Evolutionary conservation across 306 rosid genomes (phyloP).

Genomic region (Prunus padus): DNA sequence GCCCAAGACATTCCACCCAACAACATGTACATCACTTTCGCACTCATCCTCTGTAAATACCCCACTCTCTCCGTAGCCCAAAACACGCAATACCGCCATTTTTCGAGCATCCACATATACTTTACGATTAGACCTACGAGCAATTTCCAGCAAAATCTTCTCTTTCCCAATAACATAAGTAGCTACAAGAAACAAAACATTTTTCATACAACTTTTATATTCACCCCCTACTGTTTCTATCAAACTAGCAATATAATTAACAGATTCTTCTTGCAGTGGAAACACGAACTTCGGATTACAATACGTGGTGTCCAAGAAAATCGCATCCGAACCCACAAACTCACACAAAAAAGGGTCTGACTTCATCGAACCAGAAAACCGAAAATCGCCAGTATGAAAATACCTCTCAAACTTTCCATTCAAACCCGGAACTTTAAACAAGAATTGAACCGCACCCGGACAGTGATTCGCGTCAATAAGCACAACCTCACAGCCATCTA

Average conservation of each 20-base stretch:
- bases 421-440: conserved; percentile 46
- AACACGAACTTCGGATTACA: conserved; percentile 78
- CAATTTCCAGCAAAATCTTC: conserved; percentile 82
- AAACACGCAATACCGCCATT: conserved; percentile 65
- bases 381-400: conserved; percentile 89
- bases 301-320: conserved; percentile 83
- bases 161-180: conserved; percentile 93
- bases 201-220: conserved; percentile 21
- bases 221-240: conserved; percentile 41
- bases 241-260: conserved; percentile 52
- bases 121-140: conserved; percentile 54
- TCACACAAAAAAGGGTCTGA: conserved; percentile 35
- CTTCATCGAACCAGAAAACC: conserved; percentile 52
- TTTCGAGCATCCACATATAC: conserved; percentile 66
- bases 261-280: conserved; percentile 71
- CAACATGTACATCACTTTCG: conserved; percentile 84
- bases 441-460: conserved; percentile 85
- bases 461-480: conserved; percentile 86
- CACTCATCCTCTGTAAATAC: conserved; percentile 59
- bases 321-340: conserved; percentile 65
- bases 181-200: conserved; percentile 80
- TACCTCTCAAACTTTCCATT: conserved; percentile 45
- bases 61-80: conserved; percentile 65
- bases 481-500: conserved; percentile 54
- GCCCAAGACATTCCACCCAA: conserved; percentile 96